Base-by-base conservation (phyloP, 2,329 filamentous ascomycete genomes). In the Neopestalotiopsis clavispora region DNA sequence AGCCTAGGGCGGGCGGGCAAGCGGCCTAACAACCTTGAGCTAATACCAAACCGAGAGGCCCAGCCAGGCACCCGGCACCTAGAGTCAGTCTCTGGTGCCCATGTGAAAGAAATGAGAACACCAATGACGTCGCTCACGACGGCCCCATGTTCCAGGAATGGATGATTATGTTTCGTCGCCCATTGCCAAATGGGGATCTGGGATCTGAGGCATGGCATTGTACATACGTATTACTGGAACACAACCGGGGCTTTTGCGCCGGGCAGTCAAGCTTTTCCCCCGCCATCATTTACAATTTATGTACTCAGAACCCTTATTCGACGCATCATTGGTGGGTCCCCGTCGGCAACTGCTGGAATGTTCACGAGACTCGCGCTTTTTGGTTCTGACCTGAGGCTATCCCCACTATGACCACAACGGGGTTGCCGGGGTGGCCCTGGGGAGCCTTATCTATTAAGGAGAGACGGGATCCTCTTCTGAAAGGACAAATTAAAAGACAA, bases 251-350 rank as follows among this genome's bases (percentile, higher is more conserved):
- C 45, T 9, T 52, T 52, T 52, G 17, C 17, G 17, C 45, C 45
- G 45, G 45, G 45, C 45, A 49, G 14, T 28, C 23, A 49, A 14
- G 7, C 34, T 7, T 10, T 38, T 38, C 34, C 34, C 34, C 34
- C 34, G 34, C 34, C 5, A 38, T 38, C 17, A 52, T 20, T 52
- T 5, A n/a, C 7, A n/a, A 52, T 20, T 52, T 52, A 23, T 23
- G 23, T 23, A 9, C 20, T 9, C n/a, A 20, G 9, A 2, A 52
- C 4, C n/a, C 40, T 17, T 20, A 62, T 38, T 52, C 17, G 32
- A 34, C 34, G 32, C 59, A 34, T 62, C 59, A 62, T 62, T 62
- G 59, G 59, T 62, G 59, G 59, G 32, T 34, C 59, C 56, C 23
- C 30, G 9, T 12, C 59, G 59, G 59, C 30, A 34, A 34, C 34